A percentile compares a stretch with the other conserved stretches of the same genome.
phyloP scores from a whole-genome alignment of 805 yeast species.

The Starmerella potacharoeniae region DNA sequence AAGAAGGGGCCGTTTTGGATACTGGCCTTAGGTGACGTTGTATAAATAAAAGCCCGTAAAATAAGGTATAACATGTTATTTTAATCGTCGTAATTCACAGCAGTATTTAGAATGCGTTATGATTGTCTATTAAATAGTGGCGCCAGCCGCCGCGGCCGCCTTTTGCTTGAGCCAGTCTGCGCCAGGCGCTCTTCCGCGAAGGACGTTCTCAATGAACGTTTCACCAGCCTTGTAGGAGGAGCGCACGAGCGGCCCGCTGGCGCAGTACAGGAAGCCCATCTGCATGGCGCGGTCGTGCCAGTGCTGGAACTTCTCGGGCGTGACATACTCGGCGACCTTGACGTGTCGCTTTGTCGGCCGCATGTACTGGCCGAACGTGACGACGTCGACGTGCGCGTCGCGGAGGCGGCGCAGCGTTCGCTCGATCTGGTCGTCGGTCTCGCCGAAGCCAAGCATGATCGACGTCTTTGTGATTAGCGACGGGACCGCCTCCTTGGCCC shows the following conservation, averaged over 20 bases:
- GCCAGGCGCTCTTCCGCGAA: constrained; percentile 28
- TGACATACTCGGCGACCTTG: constrained; percentile 92
- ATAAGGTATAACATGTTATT: too few relatives aligned
- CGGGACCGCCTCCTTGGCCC: constrained; percentile 72
- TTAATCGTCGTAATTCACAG: too few relatives aligned
- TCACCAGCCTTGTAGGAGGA: constrained; percentile 98
- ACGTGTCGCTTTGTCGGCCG: constrained; percentile 97
- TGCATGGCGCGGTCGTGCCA: constrained; percentile 81
- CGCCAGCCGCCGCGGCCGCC: constrained; percentile 2
- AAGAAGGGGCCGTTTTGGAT: not conserved
- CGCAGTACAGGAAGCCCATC: constrained; percentile 90
- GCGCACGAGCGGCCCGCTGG: constrained; percentile 93
- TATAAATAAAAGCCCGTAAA: too few relatives aligned
- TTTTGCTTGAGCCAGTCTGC: constrained; percentile 4
- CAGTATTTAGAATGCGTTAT: not conserved
- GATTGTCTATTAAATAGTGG: not conserved
- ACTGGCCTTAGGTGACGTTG: too few relatives aligned
- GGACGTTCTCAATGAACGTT: constrained; percentile 86
- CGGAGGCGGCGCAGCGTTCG: constrained; percentile 69
- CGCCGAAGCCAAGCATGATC: constrained; percentile 93
- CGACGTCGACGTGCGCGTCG: constrained; percentile 73
- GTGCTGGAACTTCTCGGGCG: constrained; percentile 85
- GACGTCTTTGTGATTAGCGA: constrained; percentile 83
- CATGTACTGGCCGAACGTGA: constrained; percentile 98
- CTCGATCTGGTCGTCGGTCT: constrained; percentile 77